Evolutionary conservation across 441 rosid genomes (phyloP), one percentile per base, ranked within the genome.

Genomic region (Francoa sonchifolia): DNA sequence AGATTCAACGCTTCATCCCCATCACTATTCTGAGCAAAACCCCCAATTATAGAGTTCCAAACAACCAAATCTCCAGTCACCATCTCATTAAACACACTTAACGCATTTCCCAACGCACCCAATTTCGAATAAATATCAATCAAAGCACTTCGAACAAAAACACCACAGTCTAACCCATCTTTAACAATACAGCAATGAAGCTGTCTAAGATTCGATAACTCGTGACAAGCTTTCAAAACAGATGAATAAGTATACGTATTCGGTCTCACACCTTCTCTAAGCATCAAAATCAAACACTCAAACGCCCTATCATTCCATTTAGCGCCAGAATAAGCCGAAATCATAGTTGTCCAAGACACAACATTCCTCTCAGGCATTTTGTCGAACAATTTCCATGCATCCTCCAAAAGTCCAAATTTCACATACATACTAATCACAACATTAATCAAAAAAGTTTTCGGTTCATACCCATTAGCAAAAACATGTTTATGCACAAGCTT

Each of bases 241-340:
- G 83, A 63, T 8, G 94, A 83, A 37, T 56, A 79, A 2, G 90
- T 79, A 49, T 38, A 79, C 73, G 72, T 69, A 29, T 83, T 83
- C 0, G 94, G 94, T 42, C 51, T 51, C 34, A 72, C 74, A 25
- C 83, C 82, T 33, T 72, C 76, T 60, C 56, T 67, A 10, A 68
- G 45, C 90, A 82, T 82, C 42, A 45, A 50, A 57, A 70, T 61
- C 39, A 83, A 57, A 15, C 62, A 66, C 49, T 68, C 58, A 36
- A 77, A 38, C 3, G 86, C 86, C 61, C 67, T 63, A 3, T 13
- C 21, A 22, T 68, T 61, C n/a, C n/a, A n/a, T n/a, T n/a, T n/a
- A n/a, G n/a, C n/a, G 7, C 50, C 33, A 31, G 58, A 62, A 29
- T 49, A 61, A 30, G 65, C 71, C 45, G 50, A 44, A 22, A 65